phyloP scores from a whole-genome alignment of 2,329 filamentous ascomycete species.

The Fulvia fulva region DNA sequence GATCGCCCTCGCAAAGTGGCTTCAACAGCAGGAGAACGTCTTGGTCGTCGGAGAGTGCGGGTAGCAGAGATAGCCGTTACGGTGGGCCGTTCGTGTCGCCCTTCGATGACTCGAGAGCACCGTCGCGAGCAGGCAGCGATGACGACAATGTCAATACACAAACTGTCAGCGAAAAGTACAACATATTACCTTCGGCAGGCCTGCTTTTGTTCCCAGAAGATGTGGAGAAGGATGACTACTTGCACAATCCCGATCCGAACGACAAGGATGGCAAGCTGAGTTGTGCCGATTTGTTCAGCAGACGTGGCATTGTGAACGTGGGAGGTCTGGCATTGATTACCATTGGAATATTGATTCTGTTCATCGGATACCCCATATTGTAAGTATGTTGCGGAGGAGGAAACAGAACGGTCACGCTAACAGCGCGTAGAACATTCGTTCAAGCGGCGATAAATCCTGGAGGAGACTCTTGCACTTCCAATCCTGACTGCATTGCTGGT shows the following conservation, averaged over 20 bases:
- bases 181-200: constrained; percentile 64
- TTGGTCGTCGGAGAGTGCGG: constrained; percentile 57
- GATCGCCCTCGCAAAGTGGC: constrained; percentile 48
- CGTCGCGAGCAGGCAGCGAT: constrained; percentile 60
- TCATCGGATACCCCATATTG: constrained; percentile 67
- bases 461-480: constrained; percentile 37
- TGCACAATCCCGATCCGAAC: constrained; percentile 66
- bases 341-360: constrained; percentile 59
- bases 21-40: constrained; percentile 61
- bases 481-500: constrained; percentile 46
- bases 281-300: constrained; percentile 60
- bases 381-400: constrained; percentile 40
- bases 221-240: constrained; percentile 67
- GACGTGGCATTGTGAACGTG: constrained; percentile 60
- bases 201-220: constrained; percentile 67
- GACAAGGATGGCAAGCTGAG: constrained; percentile 56
- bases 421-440: constrained; percentile 53
- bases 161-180: constrained; percentile 70
- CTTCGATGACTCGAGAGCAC: constrained; percentile 57
- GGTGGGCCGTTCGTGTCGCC: constrained; percentile 49
- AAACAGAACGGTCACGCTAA: not conserved
- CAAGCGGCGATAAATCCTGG: constrained; percentile 39
- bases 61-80: constrained; percentile 51
- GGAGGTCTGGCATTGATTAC: constrained; percentile 59
- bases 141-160: constrained; percentile 66